A percentile compares a stretch with the other conserved stretches of the same genome.
Evolutionary conservation across 495 filamentous ascomycete genomes (phyloP).

Genomic region (Achaetomiella virescens): DNA sequence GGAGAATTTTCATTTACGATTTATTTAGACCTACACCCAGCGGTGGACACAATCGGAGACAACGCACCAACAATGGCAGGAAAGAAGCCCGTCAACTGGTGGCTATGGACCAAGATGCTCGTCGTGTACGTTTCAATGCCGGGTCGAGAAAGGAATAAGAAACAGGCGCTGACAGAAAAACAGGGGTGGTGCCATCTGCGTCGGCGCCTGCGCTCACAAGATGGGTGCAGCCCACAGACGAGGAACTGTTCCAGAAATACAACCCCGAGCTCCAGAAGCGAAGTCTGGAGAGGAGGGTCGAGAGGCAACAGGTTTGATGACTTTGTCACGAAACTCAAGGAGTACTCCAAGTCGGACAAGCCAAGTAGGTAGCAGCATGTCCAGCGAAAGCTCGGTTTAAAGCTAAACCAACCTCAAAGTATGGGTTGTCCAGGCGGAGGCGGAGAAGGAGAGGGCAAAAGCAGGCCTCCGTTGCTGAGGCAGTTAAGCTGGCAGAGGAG

Average conservation of each 20-base stretch:
- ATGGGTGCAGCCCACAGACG: conserved; percentile 77
- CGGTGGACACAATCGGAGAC: neutral
- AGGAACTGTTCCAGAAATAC: conserved; percentile 86
- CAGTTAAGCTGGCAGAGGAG: conserved; percentile 48
- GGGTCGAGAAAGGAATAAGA: neutral
- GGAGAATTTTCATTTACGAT: neutral
- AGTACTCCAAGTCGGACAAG: conserved; percentile 86
- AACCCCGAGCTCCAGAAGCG: conserved; percentile 87
- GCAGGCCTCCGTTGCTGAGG: conserved; percentile 36
- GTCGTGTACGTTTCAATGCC: conserved; percentile 23
- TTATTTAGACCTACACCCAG: neutral
- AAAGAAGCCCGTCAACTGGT: conserved; percentile 34
- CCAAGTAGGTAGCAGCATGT: conserved; percentile 46
- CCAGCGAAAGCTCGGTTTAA: neutral
- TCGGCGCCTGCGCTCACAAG: conserved; percentile 83
- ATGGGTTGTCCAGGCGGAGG: conserved; percentile 64
- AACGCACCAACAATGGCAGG: conserved; percentile 13
- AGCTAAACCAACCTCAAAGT: conserved; percentile 36
- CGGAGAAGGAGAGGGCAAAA: conserved; percentile 49
- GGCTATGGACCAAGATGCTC: conserved; percentile 32
- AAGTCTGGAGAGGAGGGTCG: conserved; percentile 65
- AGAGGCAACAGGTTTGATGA: conserved; percentile 77
- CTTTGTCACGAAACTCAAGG: conserved; percentile 75
- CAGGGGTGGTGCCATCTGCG: conserved; percentile 61
- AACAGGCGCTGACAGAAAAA: conserved; percentile 15